Percentiles rank a stretch among this genome's conserved stretches.
Evolutionary conservation across 805 yeast genomes (phyloP).

Genomic region (Teunomyces atbi): DNA sequence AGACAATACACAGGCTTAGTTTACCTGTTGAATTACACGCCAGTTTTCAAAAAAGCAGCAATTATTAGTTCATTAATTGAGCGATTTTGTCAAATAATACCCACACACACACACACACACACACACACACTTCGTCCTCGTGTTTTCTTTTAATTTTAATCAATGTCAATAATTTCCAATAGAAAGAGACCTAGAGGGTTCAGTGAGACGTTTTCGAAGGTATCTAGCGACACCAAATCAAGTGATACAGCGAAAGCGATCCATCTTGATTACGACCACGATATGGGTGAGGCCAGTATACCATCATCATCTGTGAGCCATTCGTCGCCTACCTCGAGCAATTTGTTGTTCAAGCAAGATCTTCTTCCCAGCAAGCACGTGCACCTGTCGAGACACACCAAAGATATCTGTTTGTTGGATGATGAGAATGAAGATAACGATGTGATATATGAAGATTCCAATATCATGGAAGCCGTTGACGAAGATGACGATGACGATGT

Average conservation of each 20-base stretch:
- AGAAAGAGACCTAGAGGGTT: slow-evolving; percentile 47
- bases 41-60: no score
- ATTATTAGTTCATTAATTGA: no score
- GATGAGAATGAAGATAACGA: slow-evolving; percentile 12
- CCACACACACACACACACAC: no score
- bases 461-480: slow-evolving; percentile 5
- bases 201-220: slow-evolving; percentile 35
- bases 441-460: slow-evolving; percentile 5
- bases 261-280: slow-evolving; percentile 8
- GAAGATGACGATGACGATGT: slow-evolving; percentile 28
- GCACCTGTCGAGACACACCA: background rate
- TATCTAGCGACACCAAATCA: slow-evolving; percentile 6
- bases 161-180: slow-evolving; percentile 39
- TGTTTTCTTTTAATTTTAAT: background rate
- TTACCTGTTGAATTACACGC: background rate
- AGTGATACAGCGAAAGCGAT: slow-evolving; percentile 3
- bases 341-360: background rate
- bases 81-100: no score
- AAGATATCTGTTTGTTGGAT: slow-evolving; percentile 7
- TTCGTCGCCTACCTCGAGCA: slow-evolving; percentile 3
- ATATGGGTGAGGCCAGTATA: slow-evolving; percentile 5
- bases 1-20: background rate
- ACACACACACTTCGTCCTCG: background rate
- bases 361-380: background rate
- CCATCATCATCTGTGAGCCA: slow-evolving; percentile 5